A percentile compares a stretch with the other conserved stretches of the same genome.
Conservation (phyloP, 768 basidiomycete genomes). For the Dioszegia hungarica region DNA sequence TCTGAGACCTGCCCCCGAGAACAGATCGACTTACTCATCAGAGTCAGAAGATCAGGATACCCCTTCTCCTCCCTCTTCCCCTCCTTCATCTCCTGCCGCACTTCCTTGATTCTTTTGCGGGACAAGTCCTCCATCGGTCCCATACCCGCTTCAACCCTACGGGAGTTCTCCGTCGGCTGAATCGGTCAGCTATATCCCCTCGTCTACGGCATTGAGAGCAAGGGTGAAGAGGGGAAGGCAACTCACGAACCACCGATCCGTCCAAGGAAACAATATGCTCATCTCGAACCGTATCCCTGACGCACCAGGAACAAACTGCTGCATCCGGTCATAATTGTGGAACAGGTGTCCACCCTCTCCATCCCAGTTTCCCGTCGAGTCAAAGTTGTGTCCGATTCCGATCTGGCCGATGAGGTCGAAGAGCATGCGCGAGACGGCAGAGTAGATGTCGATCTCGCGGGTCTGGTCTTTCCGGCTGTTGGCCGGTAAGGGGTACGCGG, state of each 20-base stretch:
- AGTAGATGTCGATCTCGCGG: slow-evolving; percentile 19
- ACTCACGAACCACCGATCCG: slow-evolving; percentile 19
- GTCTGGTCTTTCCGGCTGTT: slow-evolving; percentile 1
- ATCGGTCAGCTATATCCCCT: neutral
- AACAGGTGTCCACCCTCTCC: slow-evolving; percentile 17
- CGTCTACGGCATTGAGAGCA: too few species aligned
- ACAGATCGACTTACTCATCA: slow-evolving; percentile 23
- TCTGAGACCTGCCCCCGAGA: neutral
- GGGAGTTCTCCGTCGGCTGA: slow-evolving; percentile 16
- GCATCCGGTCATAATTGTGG: slow-evolving; percentile 18
- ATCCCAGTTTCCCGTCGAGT: slow-evolving; percentile 11
- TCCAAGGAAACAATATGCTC: slow-evolving; percentile 12
- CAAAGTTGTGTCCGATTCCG: slow-evolving; percentile 14
- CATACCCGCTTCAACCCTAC: slow-evolving; percentile 14
- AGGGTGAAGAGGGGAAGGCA: neutral
- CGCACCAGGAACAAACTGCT: slow-evolving; percentile 8
- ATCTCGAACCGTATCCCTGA: slow-evolving; percentile 6
- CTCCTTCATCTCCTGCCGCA: slow-evolving; percentile 15
- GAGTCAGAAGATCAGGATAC: slow-evolving; percentile 18
- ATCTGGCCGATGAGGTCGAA: slow-evolving; percentile 27
- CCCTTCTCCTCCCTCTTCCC: slow-evolving; percentile 17
- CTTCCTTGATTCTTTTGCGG: slow-evolving; percentile 8
- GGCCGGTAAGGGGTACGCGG: too few species aligned
- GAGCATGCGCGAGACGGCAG: slow-evolving; percentile 6
- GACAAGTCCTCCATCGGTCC: slow-evolving; percentile 18